Evolutionary conservation across 352 stramenopile species (phyloP).

Genomic region (Globisporangium spiculum): DNA sequence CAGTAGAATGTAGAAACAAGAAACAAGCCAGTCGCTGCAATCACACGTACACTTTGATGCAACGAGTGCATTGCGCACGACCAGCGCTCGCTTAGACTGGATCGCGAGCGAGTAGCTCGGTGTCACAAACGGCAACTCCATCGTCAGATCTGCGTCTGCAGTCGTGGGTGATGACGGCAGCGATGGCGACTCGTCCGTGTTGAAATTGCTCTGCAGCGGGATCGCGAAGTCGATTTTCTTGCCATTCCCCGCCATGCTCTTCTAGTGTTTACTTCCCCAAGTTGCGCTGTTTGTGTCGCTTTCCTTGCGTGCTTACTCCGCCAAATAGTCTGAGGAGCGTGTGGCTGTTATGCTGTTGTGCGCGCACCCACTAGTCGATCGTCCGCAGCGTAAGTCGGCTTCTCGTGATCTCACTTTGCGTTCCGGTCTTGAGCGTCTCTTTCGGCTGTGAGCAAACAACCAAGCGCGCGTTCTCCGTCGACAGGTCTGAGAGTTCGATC

Average conservation of each 20-base stretch:
- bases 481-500: not conserved
- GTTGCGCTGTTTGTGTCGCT: not conserved
- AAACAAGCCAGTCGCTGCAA: not conserved
- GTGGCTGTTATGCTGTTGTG: not conserved
- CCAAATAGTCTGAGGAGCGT: constrained; percentile 1
- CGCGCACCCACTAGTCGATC: not conserved
- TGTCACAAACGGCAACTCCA: constrained; percentile 61
- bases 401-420: not conserved
- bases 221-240: constrained; percentile 28
- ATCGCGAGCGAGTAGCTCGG: constrained; percentile 58
- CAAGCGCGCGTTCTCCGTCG: not conserved
- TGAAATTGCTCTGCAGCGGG: constrained; percentile 52
- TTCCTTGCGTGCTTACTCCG: not conserved
- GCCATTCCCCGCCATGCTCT: constrained; percentile 15
- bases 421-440: constrained; percentile 5
- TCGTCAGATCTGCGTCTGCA: constrained; percentile 36
- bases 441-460: constrained; percentile 2
- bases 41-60: constrained; percentile 42
- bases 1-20: not conserved
- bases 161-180: constrained; percentile 57
- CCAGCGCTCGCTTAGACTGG: constrained; percentile 66
- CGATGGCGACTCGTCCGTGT: constrained; percentile 36
- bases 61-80: constrained; percentile 69
- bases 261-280: not conserved
- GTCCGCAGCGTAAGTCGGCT: not conserved